These are phyloP conservation scores for Somion occarium DNA, from an alignment of 1,284 basidiomycete genomes.

Conservation along the genomic window DNA sequence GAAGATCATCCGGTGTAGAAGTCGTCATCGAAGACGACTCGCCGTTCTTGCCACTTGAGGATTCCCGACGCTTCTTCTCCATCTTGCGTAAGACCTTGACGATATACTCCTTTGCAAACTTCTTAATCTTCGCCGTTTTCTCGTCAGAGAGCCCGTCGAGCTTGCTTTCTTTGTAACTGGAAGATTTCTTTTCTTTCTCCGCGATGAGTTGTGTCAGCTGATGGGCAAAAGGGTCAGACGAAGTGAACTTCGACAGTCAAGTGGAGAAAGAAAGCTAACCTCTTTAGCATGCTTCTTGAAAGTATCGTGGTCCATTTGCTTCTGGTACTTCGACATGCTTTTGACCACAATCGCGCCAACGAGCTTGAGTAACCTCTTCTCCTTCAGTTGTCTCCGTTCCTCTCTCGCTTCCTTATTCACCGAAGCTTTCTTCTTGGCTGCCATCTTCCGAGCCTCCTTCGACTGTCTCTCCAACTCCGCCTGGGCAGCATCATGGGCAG, in stretches of 20 bases:
- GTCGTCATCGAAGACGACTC: too few species aligned
- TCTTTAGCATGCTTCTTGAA: constrained; percentile 98
- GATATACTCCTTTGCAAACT: constrained; percentile 89
- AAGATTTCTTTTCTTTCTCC: constrained; percentile 91
- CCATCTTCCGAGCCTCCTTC: constrained; percentile 25
- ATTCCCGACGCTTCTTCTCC: constrained; percentile 35
- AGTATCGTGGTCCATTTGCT: constrained; percentile 74
- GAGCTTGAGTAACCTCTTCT: constrained; percentile 80
- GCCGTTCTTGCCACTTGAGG: constrained; percentile 1
- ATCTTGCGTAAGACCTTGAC: constrained; percentile 61
- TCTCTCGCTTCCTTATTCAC: constrained; percentile 44
- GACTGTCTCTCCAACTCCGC: constrained; percentile 31
- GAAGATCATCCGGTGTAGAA: constrained; percentile 13
- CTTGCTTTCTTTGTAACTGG: constrained; percentile 65
- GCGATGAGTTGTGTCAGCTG: constrained; percentile 79
- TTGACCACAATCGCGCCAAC: constrained; percentile 89
- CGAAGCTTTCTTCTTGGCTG: constrained; percentile 29
- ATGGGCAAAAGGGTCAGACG: constrained; percentile 13
- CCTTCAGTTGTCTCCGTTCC: constrained; percentile 67
- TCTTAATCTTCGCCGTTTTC: constrained; percentile 87
- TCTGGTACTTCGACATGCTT: constrained; percentile 86
- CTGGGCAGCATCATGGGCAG: constrained; percentile 38
- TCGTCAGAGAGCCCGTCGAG: constrained; percentile 81
- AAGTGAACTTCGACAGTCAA: not conserved
- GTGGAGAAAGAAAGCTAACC: constrained; percentile 41